Base-by-base conservation (phyloP, 164 flowering plant species). In the Umbilicus rupestris region DNA sequence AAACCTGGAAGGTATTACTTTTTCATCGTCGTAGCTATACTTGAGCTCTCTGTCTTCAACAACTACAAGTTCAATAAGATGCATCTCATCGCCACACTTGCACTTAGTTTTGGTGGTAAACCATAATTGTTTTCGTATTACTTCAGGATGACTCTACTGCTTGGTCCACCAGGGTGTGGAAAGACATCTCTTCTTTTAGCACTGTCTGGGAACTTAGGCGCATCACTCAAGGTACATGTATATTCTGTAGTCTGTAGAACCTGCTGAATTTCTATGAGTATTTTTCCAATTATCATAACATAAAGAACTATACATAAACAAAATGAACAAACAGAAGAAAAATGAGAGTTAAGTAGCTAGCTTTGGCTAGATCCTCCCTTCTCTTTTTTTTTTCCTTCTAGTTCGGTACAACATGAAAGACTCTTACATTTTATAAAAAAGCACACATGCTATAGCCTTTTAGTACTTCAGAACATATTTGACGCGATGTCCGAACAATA, bases 151-250 rank as follows among this genome's bases (percentile, higher is more conserved):
- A 81, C 84, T 42, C 70, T 81, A 15, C 73, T 79, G 50, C 76
- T 81, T 44, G 84, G 84, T 3, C 84, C 84, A 16, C 84, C 84
- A 7, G 79, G 79, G 28, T 73, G 76, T 55, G 84, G 84, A 33
- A 81, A 81, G 65, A 79, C 82, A 11, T 31, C 82, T 39, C 66
- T 81, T 20, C 67, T 81, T 16, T 60, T 70, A 70, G 80, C 82
- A n/a, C 72, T 81, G 3, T 67, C 82, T 0, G 84, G 84, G 64
- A 77, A 73, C 50, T 72, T 73, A 16, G 29, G 72, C 63, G 33
- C 62, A 20, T 64, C 73, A 62, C 78, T 80, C 35, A 64, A 80
- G 81, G 83, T 80, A 63, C 33, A 39, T 22, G 5, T 7, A 65
- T 33, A 55, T 31, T 65, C 7, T 20, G 26, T 28, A 52, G 14